Conservation (phyloP, 495 filamentous ascomycete genomes). For the Durotheca rogersii region DNA sequence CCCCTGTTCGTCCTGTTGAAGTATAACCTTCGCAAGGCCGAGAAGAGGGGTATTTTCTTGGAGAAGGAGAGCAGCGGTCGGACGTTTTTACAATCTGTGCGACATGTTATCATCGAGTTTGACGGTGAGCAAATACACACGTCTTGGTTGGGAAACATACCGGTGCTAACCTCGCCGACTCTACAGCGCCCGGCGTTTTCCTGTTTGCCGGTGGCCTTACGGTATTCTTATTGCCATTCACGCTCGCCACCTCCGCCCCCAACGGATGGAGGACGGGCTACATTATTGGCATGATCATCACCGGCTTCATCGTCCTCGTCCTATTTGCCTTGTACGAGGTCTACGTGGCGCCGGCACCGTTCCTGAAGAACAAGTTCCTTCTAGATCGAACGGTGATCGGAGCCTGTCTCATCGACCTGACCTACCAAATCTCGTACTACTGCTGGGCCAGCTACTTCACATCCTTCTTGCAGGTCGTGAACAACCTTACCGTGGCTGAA, state of each 20-base stretch:
- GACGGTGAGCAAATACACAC: constrained; percentile 46
- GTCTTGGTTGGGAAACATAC: not conserved
- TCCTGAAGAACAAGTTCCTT: constrained; percentile 59
- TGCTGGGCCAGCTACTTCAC: constrained; percentile 52
- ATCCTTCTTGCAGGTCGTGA: constrained; percentile 73
- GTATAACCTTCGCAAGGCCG: constrained; percentile 52
- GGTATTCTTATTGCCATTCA: constrained; percentile 65
- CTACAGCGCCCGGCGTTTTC: constrained; percentile 50
- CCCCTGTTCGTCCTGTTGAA: constrained; percentile 53
- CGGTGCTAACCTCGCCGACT: not conserved
- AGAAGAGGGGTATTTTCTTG: constrained; percentile 25
- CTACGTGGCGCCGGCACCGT: constrained; percentile 51
- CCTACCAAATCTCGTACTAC: too few relatives aligned
- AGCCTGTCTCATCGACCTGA: too few relatives aligned
- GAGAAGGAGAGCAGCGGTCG: constrained; percentile 5
- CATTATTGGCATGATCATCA: constrained; percentile 55
- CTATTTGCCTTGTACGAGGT: constrained; percentile 64
- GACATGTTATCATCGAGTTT: constrained; percentile 59
- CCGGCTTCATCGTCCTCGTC: constrained; percentile 58
- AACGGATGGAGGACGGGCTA: constrained; percentile 40
- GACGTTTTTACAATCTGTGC: constrained; percentile 35
- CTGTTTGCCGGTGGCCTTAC: constrained; percentile 54
- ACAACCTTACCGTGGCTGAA: constrained; percentile 56
- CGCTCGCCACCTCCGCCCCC: constrained; percentile 46
- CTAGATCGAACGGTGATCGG: constrained; percentile 58